Conservation (phyloP, 2,329 filamentous ascomycete species). For the Fusarium haematococcum region DNA sequence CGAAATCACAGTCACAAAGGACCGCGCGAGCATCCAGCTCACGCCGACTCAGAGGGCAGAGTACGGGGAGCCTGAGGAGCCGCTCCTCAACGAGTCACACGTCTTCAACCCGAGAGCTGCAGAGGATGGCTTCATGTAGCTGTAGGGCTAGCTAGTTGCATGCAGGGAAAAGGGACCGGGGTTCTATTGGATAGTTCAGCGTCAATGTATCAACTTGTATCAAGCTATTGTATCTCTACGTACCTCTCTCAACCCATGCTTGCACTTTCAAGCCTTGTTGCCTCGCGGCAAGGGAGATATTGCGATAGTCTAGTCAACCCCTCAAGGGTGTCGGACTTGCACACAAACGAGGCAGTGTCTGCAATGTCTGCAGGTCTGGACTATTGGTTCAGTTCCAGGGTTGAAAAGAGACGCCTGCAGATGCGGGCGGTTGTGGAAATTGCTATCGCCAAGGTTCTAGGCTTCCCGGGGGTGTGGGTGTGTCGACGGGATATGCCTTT, state of each 20-base stretch:
- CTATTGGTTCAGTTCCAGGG: background rate
- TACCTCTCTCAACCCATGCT: background rate
- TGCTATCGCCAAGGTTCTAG: background rate
- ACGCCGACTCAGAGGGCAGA: background rate
- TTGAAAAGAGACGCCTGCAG: background rate
- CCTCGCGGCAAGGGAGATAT: background rate
- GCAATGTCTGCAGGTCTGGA: constrained; percentile 5
- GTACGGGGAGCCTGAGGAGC: background rate
- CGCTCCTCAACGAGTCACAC: background rate
- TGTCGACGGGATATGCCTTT: background rate
- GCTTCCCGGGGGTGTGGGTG: background rate
- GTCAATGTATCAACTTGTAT: constrained; percentile 10
- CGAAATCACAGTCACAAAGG: constrained; percentile 4
- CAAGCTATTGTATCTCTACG: background rate
- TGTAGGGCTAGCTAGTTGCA: background rate
- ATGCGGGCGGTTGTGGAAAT: constrained; percentile 1
- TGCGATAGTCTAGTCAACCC: background rate
- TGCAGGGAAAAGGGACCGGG: background rate
- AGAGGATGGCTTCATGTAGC: background rate
- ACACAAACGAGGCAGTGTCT: background rate
- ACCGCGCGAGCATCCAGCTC: constrained; percentile 5
- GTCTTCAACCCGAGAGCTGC: background rate
- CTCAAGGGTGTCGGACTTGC: background rate
- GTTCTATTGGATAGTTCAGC: constrained; percentile 1
- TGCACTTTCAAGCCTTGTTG: constrained; percentile 1